A percentile compares a stretch with the other conserved stretches of the same genome.
Conservation (phyloP, 2,329 filamentous ascomycete species). For the Fusarium brachygibbosum region DNA sequence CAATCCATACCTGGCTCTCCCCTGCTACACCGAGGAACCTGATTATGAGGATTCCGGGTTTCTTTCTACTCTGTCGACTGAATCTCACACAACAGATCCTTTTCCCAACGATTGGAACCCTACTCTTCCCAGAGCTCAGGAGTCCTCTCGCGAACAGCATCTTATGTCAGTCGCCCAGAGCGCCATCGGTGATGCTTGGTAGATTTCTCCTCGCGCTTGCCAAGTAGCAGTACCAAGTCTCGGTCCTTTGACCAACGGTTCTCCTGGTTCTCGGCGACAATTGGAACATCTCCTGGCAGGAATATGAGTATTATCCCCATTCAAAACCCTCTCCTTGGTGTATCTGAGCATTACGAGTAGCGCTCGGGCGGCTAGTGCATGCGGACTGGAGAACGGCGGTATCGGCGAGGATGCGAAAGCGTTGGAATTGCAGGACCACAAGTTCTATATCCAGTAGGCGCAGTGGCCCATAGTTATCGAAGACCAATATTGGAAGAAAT, state of each 20-base stretch:
- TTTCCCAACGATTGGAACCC: conserved; percentile 50
- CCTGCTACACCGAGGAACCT: conserved; percentile 49
- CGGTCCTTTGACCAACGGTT: conserved; percentile 51
- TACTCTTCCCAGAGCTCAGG: conserved; percentile 54
- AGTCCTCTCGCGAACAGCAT: conserved; percentile 61
- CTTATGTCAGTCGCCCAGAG: conserved; percentile 61
- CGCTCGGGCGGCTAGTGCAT: conserved; percentile 48
- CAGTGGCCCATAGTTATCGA: neutral
- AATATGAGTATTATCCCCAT: conserved; percentile 64
- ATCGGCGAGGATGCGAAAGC: conserved; percentile 75
- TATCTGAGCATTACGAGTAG: conserved; percentile 61
- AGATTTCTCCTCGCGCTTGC: conserved; percentile 55
- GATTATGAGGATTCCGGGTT: conserved; percentile 55
- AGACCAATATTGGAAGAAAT: neutral
- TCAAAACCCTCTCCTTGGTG: conserved; percentile 55
- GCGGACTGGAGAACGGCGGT: conserved; percentile 54
- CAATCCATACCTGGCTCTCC: conserved; percentile 48
- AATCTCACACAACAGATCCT: conserved; percentile 52
- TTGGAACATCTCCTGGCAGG: conserved; percentile 60
- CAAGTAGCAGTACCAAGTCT: conserved; percentile 62
- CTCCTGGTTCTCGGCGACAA: conserved; percentile 48
- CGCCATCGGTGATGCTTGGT: conserved; percentile 48
- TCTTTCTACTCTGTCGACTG: conserved; percentile 56
- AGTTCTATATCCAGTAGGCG: conserved; percentile 58
- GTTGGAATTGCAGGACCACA: conserved; percentile 74